Evolutionary conservation across 2,329 filamentous ascomycete genomes (phyloP), one percentile per base, ranked within the genome.

Genomic region (Diplodia corticola): DNA sequence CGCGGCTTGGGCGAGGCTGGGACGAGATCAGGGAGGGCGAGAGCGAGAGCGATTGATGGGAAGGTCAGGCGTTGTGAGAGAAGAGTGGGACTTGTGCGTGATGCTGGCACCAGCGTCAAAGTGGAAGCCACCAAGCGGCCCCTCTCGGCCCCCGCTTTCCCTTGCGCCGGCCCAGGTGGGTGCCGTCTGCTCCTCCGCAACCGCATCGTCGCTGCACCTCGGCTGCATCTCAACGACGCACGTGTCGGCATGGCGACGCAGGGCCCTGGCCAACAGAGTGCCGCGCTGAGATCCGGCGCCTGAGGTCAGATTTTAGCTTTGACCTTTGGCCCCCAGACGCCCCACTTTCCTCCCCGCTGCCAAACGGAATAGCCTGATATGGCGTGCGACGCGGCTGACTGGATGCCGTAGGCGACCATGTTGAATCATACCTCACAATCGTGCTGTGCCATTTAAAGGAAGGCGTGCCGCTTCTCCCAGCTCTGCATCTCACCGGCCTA

Each of bases 81-180:
- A 59, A 59, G 37, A 59, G 54, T 59, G 54, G 54, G 54, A 28
- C 22, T 4, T 3, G 5, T 37, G 54, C 54, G 54, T 61, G 57
- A 61, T 61, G 6, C 57, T 61, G 57, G 28, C 57, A 24, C 54
- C 35, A 59, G n/a, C n/a, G n/a, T n/a, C n/a, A n/a, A n/a, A n/a
- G n/a, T n/a, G n/a, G n/a, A n/a, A n/a, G n/a, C n/a, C n/a, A n/a
- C n/a, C n/a, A n/a, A n/a, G n/a, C n/a, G n/a, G n/a, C n/a, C n/a
- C n/a, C n/a, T n/a, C n/a, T 35, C 28, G 24, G 51, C 30, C 10
- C 9, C 20, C 26, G 50, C 50, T 40, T 15, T 37, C 54, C 37
- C 9, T 46, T 59, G 57, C 40, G 13, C 40, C 57, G 55, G 15
- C 17, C 17, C n/a, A 20, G n/a, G n/a, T 33, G 53, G 7, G 13